Conservation (phyloP, 2,329 filamentous ascomycete species). For the Lecanicillium sp. region DNA sequence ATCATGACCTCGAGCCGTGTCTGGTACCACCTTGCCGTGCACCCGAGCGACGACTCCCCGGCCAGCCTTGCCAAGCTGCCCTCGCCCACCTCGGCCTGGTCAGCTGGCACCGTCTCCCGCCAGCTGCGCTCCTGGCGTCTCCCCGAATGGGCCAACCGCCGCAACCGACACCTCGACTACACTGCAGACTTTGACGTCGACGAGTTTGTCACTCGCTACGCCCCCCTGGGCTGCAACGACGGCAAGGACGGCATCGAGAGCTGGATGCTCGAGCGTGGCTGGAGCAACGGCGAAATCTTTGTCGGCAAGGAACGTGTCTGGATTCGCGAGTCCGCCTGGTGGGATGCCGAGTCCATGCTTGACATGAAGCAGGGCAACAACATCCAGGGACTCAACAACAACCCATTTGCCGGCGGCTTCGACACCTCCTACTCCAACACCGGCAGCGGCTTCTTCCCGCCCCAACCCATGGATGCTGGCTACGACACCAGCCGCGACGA, state of each 20-base stretch:
- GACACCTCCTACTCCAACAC: constrained; percentile 67
- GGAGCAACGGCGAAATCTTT: constrained; percentile 96
- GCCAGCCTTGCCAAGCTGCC: constrained; percentile 65
- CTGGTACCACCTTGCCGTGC: constrained; percentile 90
- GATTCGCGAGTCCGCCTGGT: constrained; percentile 93
- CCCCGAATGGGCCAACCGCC: constrained; percentile 92
- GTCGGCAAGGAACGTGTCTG: constrained; percentile 88
- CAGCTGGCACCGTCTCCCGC: constrained; percentile 83
- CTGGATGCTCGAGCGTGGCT: constrained; percentile 90
- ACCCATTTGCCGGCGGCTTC: constrained; percentile 41
- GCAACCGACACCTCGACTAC: constrained; percentile 87
- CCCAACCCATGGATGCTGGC: constrained; percentile 52
- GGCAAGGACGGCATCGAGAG: constrained; percentile 89
- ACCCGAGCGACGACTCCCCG: constrained; percentile 83
- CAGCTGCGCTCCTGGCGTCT: constrained; percentile 91
- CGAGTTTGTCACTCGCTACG: constrained; percentile 82
- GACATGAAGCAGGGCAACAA: constrained; percentile 69
- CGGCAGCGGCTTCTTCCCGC: constrained; percentile 64
- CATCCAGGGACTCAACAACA: constrained; percentile 37
- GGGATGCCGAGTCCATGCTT: constrained; percentile 95
- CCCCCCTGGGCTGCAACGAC: constrained; percentile 76
- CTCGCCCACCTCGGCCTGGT: constrained; percentile 79
- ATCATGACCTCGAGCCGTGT: constrained; percentile 78
- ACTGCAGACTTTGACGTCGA: constrained; percentile 94
- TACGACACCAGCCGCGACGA: constrained; percentile 68